Evolutionary conservation across 345 rosid genomes (phyloP).

Genomic region (Arabis alpina): DNA sequence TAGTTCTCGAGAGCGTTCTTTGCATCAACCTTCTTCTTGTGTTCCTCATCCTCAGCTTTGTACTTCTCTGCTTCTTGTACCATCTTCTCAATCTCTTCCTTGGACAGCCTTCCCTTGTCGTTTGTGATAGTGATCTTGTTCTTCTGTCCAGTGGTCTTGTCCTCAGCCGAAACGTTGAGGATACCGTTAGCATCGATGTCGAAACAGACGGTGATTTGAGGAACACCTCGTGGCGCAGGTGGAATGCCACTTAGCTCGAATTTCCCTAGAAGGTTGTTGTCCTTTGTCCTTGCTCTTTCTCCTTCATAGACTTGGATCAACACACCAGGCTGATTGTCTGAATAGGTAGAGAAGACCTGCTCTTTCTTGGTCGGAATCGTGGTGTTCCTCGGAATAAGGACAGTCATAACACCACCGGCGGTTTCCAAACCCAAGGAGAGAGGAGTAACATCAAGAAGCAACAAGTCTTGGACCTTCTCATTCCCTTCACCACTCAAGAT

Average conservation of each 20-base stretch:
- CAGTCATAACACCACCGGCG: slow-evolving; percentile 69
- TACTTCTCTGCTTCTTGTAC: slow-evolving; percentile 71
- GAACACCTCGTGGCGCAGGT: slow-evolving; percentile 68
- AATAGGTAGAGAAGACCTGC: slow-evolving; percentile 62
- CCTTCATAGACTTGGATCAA: slow-evolving; percentile 70
- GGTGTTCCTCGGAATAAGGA: slow-evolving; percentile 63
- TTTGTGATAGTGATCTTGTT: slow-evolving; percentile 70
- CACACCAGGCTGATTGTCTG: slow-evolving; percentile 66
- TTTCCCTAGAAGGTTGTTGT: slow-evolving; percentile 65
- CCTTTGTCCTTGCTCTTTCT: slow-evolving; percentile 59
- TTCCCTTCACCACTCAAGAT: slow-evolving; percentile 69
- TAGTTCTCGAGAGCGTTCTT: slow-evolving; percentile 60
- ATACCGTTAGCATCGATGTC: slow-evolving; percentile 49
- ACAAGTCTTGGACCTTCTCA: slow-evolving; percentile 64
- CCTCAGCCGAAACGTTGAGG: slow-evolving; percentile 67
- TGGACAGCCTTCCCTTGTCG: slow-evolving; percentile 62
- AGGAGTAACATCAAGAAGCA: slow-evolving; percentile 63
- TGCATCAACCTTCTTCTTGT: slow-evolving; percentile 68
- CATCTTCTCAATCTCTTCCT: slow-evolving; percentile 70
- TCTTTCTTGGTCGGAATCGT: slow-evolving; percentile 66
- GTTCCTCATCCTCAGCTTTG: slow-evolving; percentile 65
- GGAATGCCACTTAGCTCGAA: slow-evolving; percentile 68
- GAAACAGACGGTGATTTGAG: slow-evolving; percentile 37
- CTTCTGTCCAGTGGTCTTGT: slow-evolving; percentile 71
- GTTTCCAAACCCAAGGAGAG: slow-evolving; percentile 61